Base-by-base conservation (phyloP, 352 stramenopile species). In the Globisporangium perplexum region DNA sequence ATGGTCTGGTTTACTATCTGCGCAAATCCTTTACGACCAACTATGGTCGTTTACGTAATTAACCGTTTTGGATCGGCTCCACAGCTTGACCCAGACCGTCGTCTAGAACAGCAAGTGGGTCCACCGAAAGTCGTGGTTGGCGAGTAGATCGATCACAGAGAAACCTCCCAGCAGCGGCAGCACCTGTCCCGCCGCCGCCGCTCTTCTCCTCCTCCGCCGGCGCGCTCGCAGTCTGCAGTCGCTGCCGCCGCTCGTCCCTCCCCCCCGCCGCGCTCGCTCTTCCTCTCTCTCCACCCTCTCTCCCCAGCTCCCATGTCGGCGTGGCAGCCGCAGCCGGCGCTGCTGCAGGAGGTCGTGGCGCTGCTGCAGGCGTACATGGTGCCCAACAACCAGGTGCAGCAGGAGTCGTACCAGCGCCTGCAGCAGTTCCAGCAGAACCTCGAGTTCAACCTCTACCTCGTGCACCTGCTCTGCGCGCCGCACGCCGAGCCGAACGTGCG, bases 381-480 rank as follows among this genome's bases (percentile, higher is more conserved):
- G 33, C 80, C 84, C 41, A 88, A 95, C 69, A 95, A 93, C 63
- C 71, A 87, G 49, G 70, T 93, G 10, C 84, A 95, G 67, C 82
- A 77, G 52, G 72, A 92, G 65, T 78, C 69, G 43, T 95, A 93
- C 67, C 55, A 83, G 70, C 79, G 79, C 44, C 69, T 95, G 57
- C 78, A 93, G 76, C 81, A 90, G 63, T 91, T 91, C 69, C 79
- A 92, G 66, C 72, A 91, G 60, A 86, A 95, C 65, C 81, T 91
- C 45, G 81, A 95, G 71, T 95, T 95, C 63, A 90, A 93, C 47
- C 68, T 93, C 30, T 95, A 95, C 63, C 75, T 95, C 46, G 77
- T 91, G 41, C 83, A 95, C 55, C 44, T 95, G 53, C 77, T 95
- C 46, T 93, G 77, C 66, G 69, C 71, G 7, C 15, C 62, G 18